These are phyloP conservation scores for Hemileccinum impolitum DNA, from an alignment of 768 basidiomycete genomes.

Conservation along the genomic window DNA sequence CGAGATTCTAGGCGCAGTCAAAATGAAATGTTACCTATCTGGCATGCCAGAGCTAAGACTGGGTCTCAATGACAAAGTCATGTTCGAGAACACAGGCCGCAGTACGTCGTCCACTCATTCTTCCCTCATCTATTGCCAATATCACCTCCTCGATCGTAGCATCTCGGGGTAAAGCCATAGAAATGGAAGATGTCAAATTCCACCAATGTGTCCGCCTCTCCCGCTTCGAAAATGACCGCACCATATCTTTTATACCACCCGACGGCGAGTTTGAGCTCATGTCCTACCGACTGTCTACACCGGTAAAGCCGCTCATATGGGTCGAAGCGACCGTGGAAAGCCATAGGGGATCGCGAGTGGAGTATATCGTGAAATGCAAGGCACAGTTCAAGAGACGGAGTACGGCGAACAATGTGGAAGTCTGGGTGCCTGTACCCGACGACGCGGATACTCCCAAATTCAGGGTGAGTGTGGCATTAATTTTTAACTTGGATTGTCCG, in stretches of 20 bases:
- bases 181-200: constrained; percentile 99
- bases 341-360: constrained; percentile 88
- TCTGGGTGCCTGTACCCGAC: constrained; percentile 98
- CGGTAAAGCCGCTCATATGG: constrained; percentile 92
- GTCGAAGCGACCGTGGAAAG: constrained; percentile 96
- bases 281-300: constrained; percentile 94
- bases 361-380: constrained; percentile 94
- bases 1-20: constrained; percentile 96
- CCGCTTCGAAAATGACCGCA: constrained; percentile 97
- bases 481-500: background rate
- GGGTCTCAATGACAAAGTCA: constrained; percentile 98
- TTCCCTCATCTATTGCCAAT: background rate
- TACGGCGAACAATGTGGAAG: constrained; percentile 97
- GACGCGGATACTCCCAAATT: constrained; percentile 98
- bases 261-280: constrained; percentile 99
- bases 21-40: constrained; percentile 99
- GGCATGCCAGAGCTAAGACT: constrained; percentile 99
- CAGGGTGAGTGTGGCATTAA: constrained; percentile 48
- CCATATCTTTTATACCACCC: constrained; percentile 98
- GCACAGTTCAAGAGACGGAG: constrained; percentile 98
- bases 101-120: constrained; percentile 50
- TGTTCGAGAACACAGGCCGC: constrained; percentile 97
- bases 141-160: background rate
- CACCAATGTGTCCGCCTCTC: constrained; percentile 98
- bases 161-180: constrained; percentile 91